Conservation (phyloP, 108 stramenopile species). For the Skeletonema grethae region DNA sequence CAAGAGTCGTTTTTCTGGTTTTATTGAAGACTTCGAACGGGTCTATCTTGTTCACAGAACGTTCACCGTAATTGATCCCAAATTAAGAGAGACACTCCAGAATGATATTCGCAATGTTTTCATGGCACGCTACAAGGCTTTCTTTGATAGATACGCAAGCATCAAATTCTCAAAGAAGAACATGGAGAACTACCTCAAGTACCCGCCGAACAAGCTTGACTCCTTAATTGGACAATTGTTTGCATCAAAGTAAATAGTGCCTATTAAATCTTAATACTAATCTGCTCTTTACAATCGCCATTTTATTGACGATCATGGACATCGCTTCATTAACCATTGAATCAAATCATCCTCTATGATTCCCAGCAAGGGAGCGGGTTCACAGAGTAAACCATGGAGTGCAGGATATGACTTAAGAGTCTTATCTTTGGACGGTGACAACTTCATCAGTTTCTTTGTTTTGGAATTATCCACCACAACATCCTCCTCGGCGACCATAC, state of each 20-base stretch:
- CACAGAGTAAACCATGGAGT: slow-evolving; percentile 81
- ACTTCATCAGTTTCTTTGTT: slow-evolving; percentile 54
- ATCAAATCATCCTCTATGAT: slow-evolving; percentile 69
- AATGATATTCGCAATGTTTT: slow-evolving; percentile 67
- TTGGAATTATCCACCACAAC: slow-evolving; percentile 80
- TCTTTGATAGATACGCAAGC: slow-evolving; percentile 77
- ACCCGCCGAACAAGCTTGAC: slow-evolving; percentile 69
- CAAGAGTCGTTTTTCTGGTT: slow-evolving; percentile 83
- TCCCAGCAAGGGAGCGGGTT: slow-evolving; percentile 74
- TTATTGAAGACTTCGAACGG: slow-evolving; percentile 81
- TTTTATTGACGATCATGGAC: slow-evolving; percentile 1
- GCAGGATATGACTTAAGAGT: slow-evolving; percentile 77
- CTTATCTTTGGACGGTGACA: slow-evolving; percentile 53
- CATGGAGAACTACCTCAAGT: slow-evolving; percentile 82
- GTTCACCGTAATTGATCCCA: slow-evolving; percentile 71
- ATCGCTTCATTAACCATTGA: slow-evolving; percentile 59
- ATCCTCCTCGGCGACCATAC: slow-evolving; percentile 81
- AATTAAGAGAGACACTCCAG: slow-evolving; percentile 66
- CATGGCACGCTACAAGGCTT: slow-evolving; percentile 68
- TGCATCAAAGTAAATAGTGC: slow-evolving; percentile 21
- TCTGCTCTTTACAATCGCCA: background rate
- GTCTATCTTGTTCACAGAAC: slow-evolving; percentile 68
- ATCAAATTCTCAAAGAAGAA: slow-evolving; percentile 89
- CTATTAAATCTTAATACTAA: background rate
- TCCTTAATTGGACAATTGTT: slow-evolving; percentile 40